Conservation (phyloP, 805 yeast species). For the Candida piceae region DNA sequence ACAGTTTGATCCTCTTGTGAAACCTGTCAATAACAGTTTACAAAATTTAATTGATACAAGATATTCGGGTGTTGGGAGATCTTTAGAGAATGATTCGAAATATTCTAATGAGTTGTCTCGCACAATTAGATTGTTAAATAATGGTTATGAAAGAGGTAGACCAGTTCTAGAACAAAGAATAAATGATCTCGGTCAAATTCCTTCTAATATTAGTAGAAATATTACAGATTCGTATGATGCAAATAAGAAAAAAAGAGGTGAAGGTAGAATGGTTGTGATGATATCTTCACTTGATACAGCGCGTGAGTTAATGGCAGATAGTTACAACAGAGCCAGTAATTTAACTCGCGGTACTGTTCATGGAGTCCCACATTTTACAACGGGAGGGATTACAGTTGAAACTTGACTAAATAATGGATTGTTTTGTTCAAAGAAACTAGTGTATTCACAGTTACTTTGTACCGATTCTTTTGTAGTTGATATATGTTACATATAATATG, state of each 20-base stretch:
- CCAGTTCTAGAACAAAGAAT: constrained; percentile 31
- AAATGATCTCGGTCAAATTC: constrained; percentile 27
- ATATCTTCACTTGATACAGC: constrained; percentile 31
- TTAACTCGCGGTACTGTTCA: neutral
- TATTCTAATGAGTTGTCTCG: constrained; percentile 53
- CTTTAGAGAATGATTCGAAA: constrained; percentile 42
- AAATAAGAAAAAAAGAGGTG: constrained; percentile 36
- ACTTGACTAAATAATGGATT: no score
- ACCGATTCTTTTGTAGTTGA: no score
- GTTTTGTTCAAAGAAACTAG: no score
- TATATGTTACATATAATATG: no score
- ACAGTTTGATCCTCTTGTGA: constrained; percentile 56
- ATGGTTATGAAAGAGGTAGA: constrained; percentile 34
- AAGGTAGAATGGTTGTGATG: constrained; percentile 26
- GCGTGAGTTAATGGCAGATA: constrained; percentile 18
- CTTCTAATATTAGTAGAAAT: constrained; percentile 32
- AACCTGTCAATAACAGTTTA: constrained; percentile 54
- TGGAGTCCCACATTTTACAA: neutral
- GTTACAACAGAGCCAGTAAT: constrained; percentile 14
- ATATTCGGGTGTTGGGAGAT: constrained; percentile 16
- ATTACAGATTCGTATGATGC: constrained; percentile 34
- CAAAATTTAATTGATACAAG: constrained; percentile 35
- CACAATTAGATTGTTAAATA: constrained; percentile 38
- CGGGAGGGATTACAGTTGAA: neutral
- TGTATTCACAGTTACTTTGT: no score